Conservation (phyloP, 768 basidiomycete genomes). For the Tephrocybe sp. region DNA sequence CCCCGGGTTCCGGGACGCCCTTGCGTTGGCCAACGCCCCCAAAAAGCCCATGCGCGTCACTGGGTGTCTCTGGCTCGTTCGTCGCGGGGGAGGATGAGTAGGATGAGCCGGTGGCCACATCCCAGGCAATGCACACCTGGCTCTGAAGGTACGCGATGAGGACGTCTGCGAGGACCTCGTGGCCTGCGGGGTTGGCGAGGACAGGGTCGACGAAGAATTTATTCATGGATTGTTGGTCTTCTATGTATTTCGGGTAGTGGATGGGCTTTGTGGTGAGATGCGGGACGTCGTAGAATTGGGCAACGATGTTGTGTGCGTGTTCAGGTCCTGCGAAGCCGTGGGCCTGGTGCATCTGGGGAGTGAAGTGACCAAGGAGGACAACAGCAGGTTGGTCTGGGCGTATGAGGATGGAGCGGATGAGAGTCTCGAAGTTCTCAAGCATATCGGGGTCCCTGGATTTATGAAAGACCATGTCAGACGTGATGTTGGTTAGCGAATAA, state of each 20-base stretch:
- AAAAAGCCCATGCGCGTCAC: conserved; percentile 63
- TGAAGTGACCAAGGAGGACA: conserved; percentile 93
- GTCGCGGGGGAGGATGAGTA: conserved; percentile 47
- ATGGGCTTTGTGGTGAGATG: conserved; percentile 86
- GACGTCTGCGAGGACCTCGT: conserved; percentile 88
- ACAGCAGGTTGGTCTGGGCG: conserved; percentile 91
- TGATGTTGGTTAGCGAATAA: background rate
- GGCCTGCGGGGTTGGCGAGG: conserved; percentile 77
- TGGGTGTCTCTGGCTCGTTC: background rate
- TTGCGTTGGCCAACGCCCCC: conserved; percentile 84
- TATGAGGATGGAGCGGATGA: conserved; percentile 88
- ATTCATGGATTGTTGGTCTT: conserved; percentile 57
- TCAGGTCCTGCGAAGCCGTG: conserved; percentile 90
- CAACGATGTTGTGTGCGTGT: conserved; percentile 84
- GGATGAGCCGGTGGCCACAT: conserved; percentile 60
- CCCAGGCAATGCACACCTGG: conserved; percentile 88
- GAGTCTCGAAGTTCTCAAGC: conserved; percentile 86
- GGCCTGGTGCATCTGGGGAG: conserved; percentile 74
- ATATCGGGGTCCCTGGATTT: conserved; percentile 57
- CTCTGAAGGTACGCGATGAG: conserved; percentile 87
- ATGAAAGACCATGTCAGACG: conserved; percentile 1
- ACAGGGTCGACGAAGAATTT: conserved; percentile 82
- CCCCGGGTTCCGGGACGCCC: conserved; percentile 56
- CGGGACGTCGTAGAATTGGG: conserved; percentile 97
- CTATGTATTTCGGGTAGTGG: conserved; percentile 80